A percentile compares a stretch with the other conserved stretches of the same genome.
Conservation (phyloP, 2,329 filamentous ascomycete genomes). For the Biscogniauxia sp. region DNA sequence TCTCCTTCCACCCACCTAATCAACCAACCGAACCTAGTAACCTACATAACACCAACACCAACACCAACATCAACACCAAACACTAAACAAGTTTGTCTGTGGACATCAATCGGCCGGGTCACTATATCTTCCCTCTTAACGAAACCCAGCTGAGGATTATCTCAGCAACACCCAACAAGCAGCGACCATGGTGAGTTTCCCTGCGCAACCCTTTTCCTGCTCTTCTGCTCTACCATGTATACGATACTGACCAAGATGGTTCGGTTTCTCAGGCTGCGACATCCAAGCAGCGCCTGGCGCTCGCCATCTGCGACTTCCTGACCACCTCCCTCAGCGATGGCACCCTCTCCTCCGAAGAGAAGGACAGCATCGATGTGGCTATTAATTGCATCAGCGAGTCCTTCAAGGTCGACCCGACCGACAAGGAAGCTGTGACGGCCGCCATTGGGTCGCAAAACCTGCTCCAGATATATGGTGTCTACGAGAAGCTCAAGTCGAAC, state of each 20-base stretch:
- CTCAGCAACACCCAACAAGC: background rate
- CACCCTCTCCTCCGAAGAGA: constrained; percentile 82
- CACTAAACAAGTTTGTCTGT: background rate
- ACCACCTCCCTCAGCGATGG: constrained; percentile 81
- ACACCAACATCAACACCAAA: too few species aligned
- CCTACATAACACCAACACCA: background rate
- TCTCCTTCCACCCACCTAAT: background rate
- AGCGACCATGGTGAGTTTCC: constrained; percentile 4
- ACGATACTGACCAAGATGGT: background rate
- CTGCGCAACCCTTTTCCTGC: background rate
- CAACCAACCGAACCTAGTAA: background rate
- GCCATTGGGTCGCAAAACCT: constrained; percentile 86
- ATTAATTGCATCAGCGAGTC: constrained; percentile 91
- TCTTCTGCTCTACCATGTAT: background rate
- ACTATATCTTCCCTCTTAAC: background rate
- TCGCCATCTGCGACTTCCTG: constrained; percentile 96
- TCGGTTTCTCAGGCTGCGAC: constrained; percentile 39
- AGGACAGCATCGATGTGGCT: constrained; percentile 91
- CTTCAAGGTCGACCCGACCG: constrained; percentile 88
- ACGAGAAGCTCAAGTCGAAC: constrained; percentile 82
- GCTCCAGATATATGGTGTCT: constrained; percentile 88
- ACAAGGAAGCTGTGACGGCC: constrained; percentile 68
- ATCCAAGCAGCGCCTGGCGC: constrained; percentile 81
- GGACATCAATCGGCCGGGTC: background rate
- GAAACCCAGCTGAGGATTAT: background rate